Evolutionary conservation across 2,329 filamentous ascomycete genomes (phyloP).

Genomic region (Colletotrichum noveboracense): DNA sequence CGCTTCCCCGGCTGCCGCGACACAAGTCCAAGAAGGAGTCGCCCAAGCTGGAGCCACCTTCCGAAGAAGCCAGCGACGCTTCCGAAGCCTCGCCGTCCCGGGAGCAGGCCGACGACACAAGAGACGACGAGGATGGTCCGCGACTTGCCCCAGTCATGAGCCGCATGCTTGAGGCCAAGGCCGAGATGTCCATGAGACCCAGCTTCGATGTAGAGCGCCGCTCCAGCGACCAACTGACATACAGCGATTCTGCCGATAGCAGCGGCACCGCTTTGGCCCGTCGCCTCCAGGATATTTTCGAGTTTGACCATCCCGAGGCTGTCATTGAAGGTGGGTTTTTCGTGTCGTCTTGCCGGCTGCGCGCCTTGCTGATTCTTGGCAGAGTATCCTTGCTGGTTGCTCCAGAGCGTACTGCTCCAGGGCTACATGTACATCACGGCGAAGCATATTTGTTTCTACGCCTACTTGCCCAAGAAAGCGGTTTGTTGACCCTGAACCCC

Average conservation of each 20-base stretch:
- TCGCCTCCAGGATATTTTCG: slow-evolving; percentile 83
- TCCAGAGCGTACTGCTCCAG: slow-evolving; percentile 90
- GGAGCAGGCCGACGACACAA: neutral
- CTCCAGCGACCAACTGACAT: slow-evolving; percentile 42
- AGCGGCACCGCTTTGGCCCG: slow-evolving; percentile 67
- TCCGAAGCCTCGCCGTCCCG: slow-evolving; percentile 24
- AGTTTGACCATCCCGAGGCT: slow-evolving; percentile 81
- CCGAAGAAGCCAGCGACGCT: slow-evolving; percentile 35
- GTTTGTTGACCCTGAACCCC: slow-evolving; percentile 49
- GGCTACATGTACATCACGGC: slow-evolving; percentile 96
- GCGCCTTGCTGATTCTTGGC: slow-evolving; percentile 22
- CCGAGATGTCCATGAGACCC: slow-evolving; percentile 64
- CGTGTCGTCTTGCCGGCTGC: neutral
- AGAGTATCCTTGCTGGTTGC: slow-evolving; percentile 93
- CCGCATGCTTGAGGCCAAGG: slow-evolving; percentile 76
- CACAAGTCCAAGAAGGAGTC: slow-evolving; percentile 49
- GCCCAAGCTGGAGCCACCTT: slow-evolving; percentile 42
- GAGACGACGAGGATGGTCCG: slow-evolving; percentile 37
- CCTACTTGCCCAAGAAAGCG: slow-evolving; percentile 92
- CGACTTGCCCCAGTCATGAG: slow-evolving; percentile 75
- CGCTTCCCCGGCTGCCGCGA: slow-evolving; percentile 53
- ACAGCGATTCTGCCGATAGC: slow-evolving; percentile 34
- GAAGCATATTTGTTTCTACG: slow-evolving; percentile 95
- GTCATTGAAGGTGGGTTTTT: slow-evolving; percentile 73
- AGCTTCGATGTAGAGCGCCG: slow-evolving; percentile 60